Evolutionary conservation across 2,329 filamentous ascomycete species (phyloP).

Genomic region (Colletotrichum sp.): DNA sequence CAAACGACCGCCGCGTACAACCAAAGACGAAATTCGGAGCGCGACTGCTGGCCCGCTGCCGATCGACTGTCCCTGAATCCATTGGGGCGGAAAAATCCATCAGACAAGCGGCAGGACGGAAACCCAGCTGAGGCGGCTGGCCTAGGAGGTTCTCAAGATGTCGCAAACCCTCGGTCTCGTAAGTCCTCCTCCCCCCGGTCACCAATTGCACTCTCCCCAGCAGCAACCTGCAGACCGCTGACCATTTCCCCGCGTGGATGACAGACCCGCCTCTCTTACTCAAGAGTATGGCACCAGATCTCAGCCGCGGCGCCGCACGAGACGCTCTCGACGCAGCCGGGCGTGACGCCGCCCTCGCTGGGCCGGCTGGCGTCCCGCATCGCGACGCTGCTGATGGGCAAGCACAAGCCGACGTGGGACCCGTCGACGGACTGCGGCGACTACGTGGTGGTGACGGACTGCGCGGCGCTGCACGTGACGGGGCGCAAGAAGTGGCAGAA

Average conservation of each 20-base stretch:
- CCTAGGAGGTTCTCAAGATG: constrained; percentile 55
- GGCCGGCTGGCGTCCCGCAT: constrained; percentile 90
- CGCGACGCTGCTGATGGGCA: constrained; percentile 91
- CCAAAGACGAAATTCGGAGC: not conserved
- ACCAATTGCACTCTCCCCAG: not conserved
- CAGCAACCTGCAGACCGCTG: not conserved
- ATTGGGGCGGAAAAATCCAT: not conserved
- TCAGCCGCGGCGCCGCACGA: constrained; percentile 73
- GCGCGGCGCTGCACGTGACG: constrained; percentile 84
- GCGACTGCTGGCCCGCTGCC: constrained; percentile 24
- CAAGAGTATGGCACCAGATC: constrained; percentile 89
- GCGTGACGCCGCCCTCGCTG: constrained; percentile 75
- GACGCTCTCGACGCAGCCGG: constrained; percentile 62
- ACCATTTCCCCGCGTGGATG: not conserved
- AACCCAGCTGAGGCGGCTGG: constrained; percentile 5
- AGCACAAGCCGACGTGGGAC: constrained; percentile 98
- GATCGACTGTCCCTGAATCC: not conserved
- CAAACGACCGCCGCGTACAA: constrained; percentile 7
- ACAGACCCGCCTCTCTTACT: constrained; percentile 95
- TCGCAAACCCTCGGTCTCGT: constrained; percentile 82
- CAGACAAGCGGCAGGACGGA: not conserved
- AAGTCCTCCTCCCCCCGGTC: constrained; percentile 30
- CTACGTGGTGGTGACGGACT: constrained; percentile 95
- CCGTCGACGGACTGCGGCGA: constrained; percentile 98
- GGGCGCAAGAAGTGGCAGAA: constrained; percentile 95